phyloP scores from a whole-genome alignment of 306 rosid genomes.

The Trifolium pratense region DNA sequence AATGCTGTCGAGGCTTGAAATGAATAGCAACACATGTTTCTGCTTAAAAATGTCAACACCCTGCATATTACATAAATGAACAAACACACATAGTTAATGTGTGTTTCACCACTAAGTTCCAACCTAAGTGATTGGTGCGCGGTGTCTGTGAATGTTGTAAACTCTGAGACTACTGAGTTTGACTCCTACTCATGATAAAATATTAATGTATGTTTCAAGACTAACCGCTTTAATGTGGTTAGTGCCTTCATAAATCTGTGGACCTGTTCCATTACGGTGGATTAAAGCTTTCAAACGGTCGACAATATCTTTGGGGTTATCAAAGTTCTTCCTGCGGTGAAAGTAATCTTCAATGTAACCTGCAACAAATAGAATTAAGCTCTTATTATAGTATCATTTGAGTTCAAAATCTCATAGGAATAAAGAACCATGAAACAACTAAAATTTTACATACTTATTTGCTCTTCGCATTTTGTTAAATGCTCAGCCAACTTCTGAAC shows the following conservation, averaged over 20 bases:
- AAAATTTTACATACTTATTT: conserved; percentile 34
- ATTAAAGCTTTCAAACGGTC: conserved; percentile 42
- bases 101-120: too few relatives aligned
- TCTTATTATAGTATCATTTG: background rate
- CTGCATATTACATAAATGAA: conserved; percentile 18
- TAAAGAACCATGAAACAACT: background rate
- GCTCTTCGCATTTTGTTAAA: background rate
- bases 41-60: conserved; percentile 41
- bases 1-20: conserved; percentile 38
- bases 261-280: background rate
- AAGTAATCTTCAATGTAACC: background rate
- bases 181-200: too few relatives aligned
- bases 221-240: conserved; percentile 9
- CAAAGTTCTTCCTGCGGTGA: background rate
- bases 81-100: background rate
- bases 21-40: conserved; percentile 40
- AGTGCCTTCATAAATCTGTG: conserved; percentile 30
- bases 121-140: too few relatives aligned
- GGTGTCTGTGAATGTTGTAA: too few relatives aligned
- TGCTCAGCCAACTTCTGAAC: background rate
- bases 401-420: background rate
- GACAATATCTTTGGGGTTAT: conserved; percentile 41
- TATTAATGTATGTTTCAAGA: background rate
- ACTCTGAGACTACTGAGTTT: too few relatives aligned
- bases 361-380: conserved; percentile 26